Base-by-base conservation (phyloP, 2,329 filamentous ascomycete genomes). In the Neophaeococcomyces aloes region DNA sequence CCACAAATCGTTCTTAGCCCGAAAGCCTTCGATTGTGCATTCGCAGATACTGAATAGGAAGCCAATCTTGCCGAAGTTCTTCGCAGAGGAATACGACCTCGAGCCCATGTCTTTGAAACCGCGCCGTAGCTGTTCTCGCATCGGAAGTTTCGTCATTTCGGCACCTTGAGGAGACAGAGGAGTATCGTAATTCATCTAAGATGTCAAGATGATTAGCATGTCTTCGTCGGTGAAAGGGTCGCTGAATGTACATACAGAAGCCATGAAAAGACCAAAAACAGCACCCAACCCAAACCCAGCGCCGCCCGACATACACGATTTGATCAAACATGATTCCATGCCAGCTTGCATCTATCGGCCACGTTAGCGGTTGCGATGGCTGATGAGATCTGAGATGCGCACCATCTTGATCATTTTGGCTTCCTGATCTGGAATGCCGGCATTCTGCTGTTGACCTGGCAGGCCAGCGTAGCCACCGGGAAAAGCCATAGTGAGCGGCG, bases 131-230 rank as follows among this genome's bases (percentile, higher is more conserved):
- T 96, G 91, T 62, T 94, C 78, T 35, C 79, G 76, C 51, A 89
- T 73, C 21, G 91, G 88, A 15, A 98, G 78, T 51, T 74, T 68
- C 48, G 72, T 63, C 53, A 79, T 67, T 47, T 70, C 69, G 44
- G 65, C 65, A n/a, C 70, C 65, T 57, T 72, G 65, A 55, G 70
- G 63, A 29, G 71, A 82, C 65, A 87, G 81, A 47, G 89, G 85
- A 0, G 88, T 95, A 62, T 98, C 91, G 75, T 98, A 98, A 65
- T 86, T 83, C 91, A 98, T 98, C 86, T 94, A 50, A 14, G n/a
- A n/a, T n/a, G n/a, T n/a, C 25, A 6, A 7, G 15, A 7, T 10
- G 4, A 31, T 40, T 39, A 41, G 23, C 42, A 19, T 14, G 23
- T 25, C 32, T 31, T 27, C 14, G 11, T 34, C 2, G 10, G 6